These are phyloP conservation scores for Nyctanthes arbortristis DNA, from an alignment of 257 asterid genomes.

Conservation along the genomic window DNA sequence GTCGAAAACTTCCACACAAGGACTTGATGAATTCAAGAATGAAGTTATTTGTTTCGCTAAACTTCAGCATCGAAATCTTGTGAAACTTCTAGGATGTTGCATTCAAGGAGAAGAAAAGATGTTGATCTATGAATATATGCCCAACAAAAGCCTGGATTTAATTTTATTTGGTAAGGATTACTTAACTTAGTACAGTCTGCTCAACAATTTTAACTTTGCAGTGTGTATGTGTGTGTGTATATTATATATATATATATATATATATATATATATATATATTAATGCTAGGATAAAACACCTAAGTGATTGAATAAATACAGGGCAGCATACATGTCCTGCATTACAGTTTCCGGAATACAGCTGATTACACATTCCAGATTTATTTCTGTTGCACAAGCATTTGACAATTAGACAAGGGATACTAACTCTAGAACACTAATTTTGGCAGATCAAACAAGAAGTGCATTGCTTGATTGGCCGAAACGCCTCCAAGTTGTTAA, in stretches of 20 bases:
- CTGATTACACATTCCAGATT: not conserved
- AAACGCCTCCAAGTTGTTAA: constrained; percentile 33
- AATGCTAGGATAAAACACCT: no score
- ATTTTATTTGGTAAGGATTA: constrained; percentile 41
- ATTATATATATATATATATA: no score
- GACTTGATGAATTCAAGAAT: constrained; percentile 53
- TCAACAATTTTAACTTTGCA: no score
- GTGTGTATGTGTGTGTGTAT: no score
- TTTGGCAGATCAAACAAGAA: constrained; percentile 19
- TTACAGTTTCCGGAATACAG: no score
- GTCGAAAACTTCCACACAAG: constrained; percentile 49
- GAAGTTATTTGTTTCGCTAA: constrained; percentile 43
- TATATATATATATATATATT: no score
- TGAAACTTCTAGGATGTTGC: constrained; percentile 59
- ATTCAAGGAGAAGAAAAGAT: constrained; percentile 44
- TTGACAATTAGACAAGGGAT: not conserved
- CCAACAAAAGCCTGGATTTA: constrained; percentile 49
- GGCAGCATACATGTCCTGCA: no score
- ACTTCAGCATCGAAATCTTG: constrained; percentile 66
- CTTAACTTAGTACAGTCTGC: no score
- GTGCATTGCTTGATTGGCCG: constrained; percentile 29
- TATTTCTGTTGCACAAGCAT: not conserved
- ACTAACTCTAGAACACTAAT: no score
- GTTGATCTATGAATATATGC: constrained; percentile 55
- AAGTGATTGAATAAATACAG: no score